These are phyloP conservation scores for Ciborinia camelliae DNA, from an alignment of 2,329 filamentous ascomycete species.

Conservation along the genomic window DNA sequence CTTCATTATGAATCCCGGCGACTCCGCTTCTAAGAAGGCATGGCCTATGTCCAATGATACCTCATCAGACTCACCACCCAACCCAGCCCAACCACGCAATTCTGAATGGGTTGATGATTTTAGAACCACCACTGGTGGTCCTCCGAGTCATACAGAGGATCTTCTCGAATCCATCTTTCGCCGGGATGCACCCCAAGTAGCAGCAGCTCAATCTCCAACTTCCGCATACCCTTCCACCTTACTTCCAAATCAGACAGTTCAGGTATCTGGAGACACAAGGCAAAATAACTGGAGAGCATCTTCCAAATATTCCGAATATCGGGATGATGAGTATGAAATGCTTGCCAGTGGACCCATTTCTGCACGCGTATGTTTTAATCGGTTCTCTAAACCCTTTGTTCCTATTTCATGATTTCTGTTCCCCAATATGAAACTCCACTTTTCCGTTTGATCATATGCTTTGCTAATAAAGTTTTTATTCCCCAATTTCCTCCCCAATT, in stretches of 20 bases:
- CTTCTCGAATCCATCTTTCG: background rate
- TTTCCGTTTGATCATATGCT: too few species aligned
- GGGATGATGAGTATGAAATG: background rate
- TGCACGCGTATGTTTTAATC: too few species aligned
- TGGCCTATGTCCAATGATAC: background rate
- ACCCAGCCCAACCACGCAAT: background rate
- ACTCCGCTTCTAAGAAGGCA: background rate
- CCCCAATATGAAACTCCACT: too few species aligned
- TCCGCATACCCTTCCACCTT: background rate
- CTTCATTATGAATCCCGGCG: background rate
- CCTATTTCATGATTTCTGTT: too few species aligned
- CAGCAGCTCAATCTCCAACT: background rate
- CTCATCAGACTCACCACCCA: background rate
- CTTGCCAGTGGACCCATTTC: background rate
- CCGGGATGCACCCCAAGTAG: background rate
- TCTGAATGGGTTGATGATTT: constrained; percentile 4
- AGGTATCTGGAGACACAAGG: background rate
- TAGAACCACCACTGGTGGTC: background rate
- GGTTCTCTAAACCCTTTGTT: too few species aligned
- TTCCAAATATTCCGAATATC: background rate
- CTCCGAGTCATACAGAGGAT: background rate
- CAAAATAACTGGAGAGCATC: background rate
- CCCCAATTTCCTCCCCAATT: too few species aligned
- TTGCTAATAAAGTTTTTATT: too few species aligned
- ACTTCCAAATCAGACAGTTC: too few species aligned